Percentiles rank a stretch among this genome's conserved stretches.
Conservation (phyloP, 345 rosid genomes). For the Hibiscus trionum region DNA sequence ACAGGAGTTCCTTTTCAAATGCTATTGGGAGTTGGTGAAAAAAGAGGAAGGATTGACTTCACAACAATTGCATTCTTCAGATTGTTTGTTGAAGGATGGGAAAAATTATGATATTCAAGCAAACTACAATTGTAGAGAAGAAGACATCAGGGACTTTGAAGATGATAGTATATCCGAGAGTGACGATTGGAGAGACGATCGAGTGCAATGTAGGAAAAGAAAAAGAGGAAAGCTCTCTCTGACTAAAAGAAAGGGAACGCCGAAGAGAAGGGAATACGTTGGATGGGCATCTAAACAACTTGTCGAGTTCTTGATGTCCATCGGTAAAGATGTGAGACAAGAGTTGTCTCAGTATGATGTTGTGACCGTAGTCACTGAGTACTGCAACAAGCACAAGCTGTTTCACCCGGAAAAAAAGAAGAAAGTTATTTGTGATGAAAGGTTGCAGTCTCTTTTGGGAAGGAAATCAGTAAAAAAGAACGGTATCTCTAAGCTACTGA, state of each 20-base stretch:
- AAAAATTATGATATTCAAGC: slow-evolving; percentile 7
- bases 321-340: slow-evolving; percentile 30
- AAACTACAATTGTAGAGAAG: slow-evolving; percentile 6
- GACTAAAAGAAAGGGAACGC: background rate
- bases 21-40: slow-evolving; percentile 42
- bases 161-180: slow-evolving; percentile 18
- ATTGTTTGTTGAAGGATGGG: slow-evolving; percentile 18
- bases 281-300: slow-evolving; percentile 53
- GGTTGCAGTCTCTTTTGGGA: slow-evolving; percentile 29
- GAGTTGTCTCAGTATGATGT: slow-evolving; percentile 33
- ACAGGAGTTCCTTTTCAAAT: slow-evolving; percentile 31
- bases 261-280: slow-evolving; percentile 25
- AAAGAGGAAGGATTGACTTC: slow-evolving; percentile 20
- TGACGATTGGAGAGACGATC: slow-evolving; percentile 5
- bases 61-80: slow-evolving; percentile 23
- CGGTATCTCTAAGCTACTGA: slow-evolving; percentile 24
- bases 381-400: slow-evolving; percentile 33
- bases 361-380: slow-evolving; percentile 17
- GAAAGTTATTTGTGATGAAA: slow-evolving; percentile 37
- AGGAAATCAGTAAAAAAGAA: slow-evolving; percentile 33
- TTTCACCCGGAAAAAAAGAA: slow-evolving; percentile 31
- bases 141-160: slow-evolving; percentile 18
- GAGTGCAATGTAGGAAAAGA: slow-evolving; percentile 12
- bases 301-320: slow-evolving; percentile 31
- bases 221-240: background rate